Percentiles rank a stretch among this genome's conserved stretches.
Evolutionary conservation across 2,329 filamentous ascomycete genomes (phyloP).

Genomic region (Diaporthe caulivora): DNA sequence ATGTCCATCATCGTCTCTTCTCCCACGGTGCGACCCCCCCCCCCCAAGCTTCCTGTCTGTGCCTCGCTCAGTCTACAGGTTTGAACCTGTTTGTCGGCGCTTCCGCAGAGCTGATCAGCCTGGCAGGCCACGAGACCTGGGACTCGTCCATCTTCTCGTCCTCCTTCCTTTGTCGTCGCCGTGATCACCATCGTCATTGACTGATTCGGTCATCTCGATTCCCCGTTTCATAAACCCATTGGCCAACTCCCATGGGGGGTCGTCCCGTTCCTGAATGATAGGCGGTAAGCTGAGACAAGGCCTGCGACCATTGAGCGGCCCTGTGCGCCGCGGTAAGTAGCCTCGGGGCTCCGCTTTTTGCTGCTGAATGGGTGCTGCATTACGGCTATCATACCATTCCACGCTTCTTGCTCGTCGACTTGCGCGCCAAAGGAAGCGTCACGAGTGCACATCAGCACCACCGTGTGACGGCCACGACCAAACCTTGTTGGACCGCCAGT

Average conservation of each 20-base stretch:
- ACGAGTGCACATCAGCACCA: slow-evolving; percentile 25
- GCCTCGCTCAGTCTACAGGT: background rate
- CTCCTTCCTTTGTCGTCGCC: slow-evolving; percentile 19
- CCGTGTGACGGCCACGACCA: slow-evolving; percentile 9
- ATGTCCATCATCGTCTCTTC: slow-evolving; percentile 9
- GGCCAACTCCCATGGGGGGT: slow-evolving; percentile 1
- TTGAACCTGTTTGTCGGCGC: slow-evolving; percentile 17
- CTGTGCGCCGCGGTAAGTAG: slow-evolving; percentile 14
- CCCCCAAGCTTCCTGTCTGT: background rate
- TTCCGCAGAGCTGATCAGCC: slow-evolving; percentile 21
- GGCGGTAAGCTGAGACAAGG: slow-evolving; percentile 39
- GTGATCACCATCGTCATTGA: background rate
- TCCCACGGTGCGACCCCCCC: background rate
- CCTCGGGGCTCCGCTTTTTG: slow-evolving; percentile 29
- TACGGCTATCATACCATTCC: slow-evolving; percentile 30
- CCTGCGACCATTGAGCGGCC: slow-evolving; percentile 30
- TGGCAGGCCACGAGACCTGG: background rate
- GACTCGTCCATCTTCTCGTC: background rate
- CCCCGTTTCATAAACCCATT: slow-evolving; percentile 19
- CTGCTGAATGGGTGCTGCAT: slow-evolving; percentile 26
- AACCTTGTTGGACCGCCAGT: slow-evolving; percentile 12
- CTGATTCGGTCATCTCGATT: slow-evolving; percentile 27
- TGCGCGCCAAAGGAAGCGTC: slow-evolving; percentile 19
- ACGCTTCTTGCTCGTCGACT: slow-evolving; percentile 18
- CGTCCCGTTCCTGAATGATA: slow-evolving; percentile 32